Percentiles rank a stretch among this genome's conserved stretches.
Evolutionary conservation across 352 stramenopile species (phyloP).

Genomic region (Phytophthora cryptogea): DNA sequence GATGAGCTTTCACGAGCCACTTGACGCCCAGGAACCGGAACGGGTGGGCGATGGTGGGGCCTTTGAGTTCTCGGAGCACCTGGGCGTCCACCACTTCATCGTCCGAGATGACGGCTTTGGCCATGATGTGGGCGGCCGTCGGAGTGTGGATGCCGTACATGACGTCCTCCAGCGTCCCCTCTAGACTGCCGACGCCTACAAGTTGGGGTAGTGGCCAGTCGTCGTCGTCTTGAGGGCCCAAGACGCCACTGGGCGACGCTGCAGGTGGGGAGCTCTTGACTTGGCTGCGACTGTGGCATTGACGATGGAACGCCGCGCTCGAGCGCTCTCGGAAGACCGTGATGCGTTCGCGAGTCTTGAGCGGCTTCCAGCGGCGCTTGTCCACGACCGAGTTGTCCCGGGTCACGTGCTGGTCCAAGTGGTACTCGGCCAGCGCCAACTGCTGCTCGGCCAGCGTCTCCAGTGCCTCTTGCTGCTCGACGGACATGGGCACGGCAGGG

Average conservation of each 20-base stretch:
- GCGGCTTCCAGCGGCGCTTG: constrained; percentile 48
- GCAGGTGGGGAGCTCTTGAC: constrained; percentile 1
- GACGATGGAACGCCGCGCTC: constrained; percentile 21
- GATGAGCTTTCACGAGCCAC: constrained; percentile 46
- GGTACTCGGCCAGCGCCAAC: constrained; percentile 28
- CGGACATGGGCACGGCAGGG: constrained; percentile 29
- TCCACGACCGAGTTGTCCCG: constrained; percentile 31
- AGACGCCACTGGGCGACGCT: background rate
- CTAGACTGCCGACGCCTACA: constrained; percentile 33
- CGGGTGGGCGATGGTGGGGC: constrained; percentile 41
- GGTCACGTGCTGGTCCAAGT: constrained; percentile 36
- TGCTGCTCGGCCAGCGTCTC: constrained; percentile 37
- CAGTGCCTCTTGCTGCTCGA: constrained; percentile 24
- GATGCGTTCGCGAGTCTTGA: constrained; percentile 55
- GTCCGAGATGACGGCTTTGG: constrained; percentile 40
- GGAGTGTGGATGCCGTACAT: constrained; percentile 57
- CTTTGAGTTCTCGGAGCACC: constrained; percentile 44
- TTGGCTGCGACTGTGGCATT: constrained; percentile 23
- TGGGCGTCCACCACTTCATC: constrained; percentile 49
- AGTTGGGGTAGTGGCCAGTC: constrained; percentile 37
- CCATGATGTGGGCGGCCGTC: constrained; percentile 39
- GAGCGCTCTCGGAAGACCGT: constrained; percentile 51
- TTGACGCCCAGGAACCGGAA: constrained; percentile 63
- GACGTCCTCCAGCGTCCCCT: constrained; percentile 49
- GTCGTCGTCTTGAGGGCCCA: constrained; percentile 12